Evolutionary conservation across 352 stramenopile genomes (phyloP), one percentile per base, ranked within the genome.

Genomic region (Globisporangium canariense): DNA sequence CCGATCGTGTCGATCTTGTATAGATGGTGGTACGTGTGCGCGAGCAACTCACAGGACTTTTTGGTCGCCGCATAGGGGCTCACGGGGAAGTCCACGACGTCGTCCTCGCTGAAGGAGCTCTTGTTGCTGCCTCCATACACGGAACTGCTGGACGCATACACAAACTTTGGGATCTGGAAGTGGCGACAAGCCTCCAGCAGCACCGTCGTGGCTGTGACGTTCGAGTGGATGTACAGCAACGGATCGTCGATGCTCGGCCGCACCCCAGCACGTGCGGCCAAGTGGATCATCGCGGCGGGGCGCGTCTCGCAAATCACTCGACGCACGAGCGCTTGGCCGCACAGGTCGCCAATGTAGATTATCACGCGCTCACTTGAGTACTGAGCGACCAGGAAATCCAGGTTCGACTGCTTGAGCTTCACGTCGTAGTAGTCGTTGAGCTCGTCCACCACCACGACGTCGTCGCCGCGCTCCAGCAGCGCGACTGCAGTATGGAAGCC

Each of bases 401-500:
- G 77, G 77, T 99, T 99, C 58, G 73, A 81, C 66, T 98, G 84
- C 83, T 99, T 99, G 66, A 98, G 92, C 57, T 75, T 68, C n/a
- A 98, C 89, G 73, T 99, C 96, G 75, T 99, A 99, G 77, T 99
- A 99, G 71, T 99, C 94, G 73, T 99, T 99, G 58, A 99, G 81
- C 80, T 99, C 97, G 70, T 99, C 97, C 25, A 99, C 81, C 54
- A 98, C 89, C 1, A 99, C 89, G 30, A 99, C 97, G 57, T 93
- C 75, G 60, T 98, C 89, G 40, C 90, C 91, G 25, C 92, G 83
- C 3, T 78, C 73, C 4, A 98, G 79, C 36, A 98, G 78, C 36
- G 79, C 74, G 64, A 96, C 85, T 53, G 92, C 92, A 5, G 98
- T 98, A 82, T 99, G 92, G 68, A 94, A 98, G 22, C 97, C 97